Evolutionary conservation across 2,329 filamentous ascomycete species (phyloP).

Genomic region (Claviceps sp.): DNA sequence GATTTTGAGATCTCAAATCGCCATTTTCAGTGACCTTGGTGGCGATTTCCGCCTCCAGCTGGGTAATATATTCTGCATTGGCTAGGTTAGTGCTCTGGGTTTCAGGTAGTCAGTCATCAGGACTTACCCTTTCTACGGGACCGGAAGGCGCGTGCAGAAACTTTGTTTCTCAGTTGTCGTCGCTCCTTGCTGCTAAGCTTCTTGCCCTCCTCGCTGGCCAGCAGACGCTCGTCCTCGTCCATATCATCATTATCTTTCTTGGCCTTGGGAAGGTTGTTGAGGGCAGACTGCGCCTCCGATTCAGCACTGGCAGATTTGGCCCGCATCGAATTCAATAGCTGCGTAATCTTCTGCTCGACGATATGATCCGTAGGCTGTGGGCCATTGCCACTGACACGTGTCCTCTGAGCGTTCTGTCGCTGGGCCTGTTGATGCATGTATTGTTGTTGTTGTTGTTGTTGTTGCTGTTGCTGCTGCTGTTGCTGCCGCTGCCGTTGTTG

Average conservation of each 20-base stretch:
- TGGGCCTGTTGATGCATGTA: conserved; percentile 27
- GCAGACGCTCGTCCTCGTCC: conserved; percentile 89
- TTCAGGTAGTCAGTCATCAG: background rate
- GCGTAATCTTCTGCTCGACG: conserved; percentile 86
- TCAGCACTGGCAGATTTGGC: conserved; percentile 49
- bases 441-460: conserved; percentile 46
- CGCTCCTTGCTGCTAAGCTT: conserved; percentile 97
- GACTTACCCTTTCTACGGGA: conserved; percentile 90
- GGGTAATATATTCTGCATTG: conserved; percentile 76
- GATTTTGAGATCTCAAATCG: conserved; percentile 69
- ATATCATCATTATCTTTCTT: conserved; percentile 97
- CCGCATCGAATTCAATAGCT: conserved; percentile 84
- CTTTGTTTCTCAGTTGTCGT: conserved; percentile 95
- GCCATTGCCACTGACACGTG: conserved; percentile 39
- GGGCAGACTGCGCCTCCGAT: conserved; percentile 28
- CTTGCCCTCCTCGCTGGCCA: conserved; percentile 97
- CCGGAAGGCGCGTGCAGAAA: conserved; percentile 92
- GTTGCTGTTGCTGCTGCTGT: conserved; percentile 43
- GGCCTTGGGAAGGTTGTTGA: conserved; percentile 56
- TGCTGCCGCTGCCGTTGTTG: conserved; percentile 57
- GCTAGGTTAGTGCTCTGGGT: background rate
- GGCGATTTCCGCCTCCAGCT: conserved; percentile 83
- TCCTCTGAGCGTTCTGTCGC: conserved; percentile 34
- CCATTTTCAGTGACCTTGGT: conserved; percentile 72
- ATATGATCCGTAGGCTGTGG: conserved; percentile 49